A percentile compares a stretch with the other conserved stretches of the same genome.
Evolutionary conservation across 495 filamentous ascomycete species (phyloP).

Genomic region (Acidomyces sp.): DNA sequence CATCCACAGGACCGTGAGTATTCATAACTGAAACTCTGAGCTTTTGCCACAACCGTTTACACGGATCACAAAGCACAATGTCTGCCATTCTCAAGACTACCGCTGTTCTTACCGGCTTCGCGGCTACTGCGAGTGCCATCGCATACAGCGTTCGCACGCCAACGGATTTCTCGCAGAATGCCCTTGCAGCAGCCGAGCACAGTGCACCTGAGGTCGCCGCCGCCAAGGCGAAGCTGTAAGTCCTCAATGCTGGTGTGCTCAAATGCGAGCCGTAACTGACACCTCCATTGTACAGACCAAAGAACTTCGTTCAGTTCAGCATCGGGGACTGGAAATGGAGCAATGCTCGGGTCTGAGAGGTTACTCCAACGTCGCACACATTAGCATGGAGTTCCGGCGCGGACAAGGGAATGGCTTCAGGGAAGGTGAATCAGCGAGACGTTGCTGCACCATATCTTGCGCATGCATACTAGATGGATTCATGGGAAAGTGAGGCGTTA

Average conservation of each 20-base stretch:
- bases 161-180: conserved; percentile 13
- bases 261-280: not conserved
- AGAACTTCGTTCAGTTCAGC: conserved; percentile 16
- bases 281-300: conserved; percentile 5
- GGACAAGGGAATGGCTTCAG: too few relatives aligned
- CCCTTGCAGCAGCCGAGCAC: conserved; percentile 13
- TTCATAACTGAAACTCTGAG: conserved; percentile 1
- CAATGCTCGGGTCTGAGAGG: conserved; percentile 11
- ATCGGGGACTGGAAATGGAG: conserved; percentile 15
- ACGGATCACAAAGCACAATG: conserved; percentile 8
- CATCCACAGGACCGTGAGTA: not conserved
- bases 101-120: conserved; percentile 90
- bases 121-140: conserved; percentile 38
- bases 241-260: not conserved
- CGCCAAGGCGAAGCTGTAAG: conserved; percentile 18
- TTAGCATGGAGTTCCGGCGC: too few relatives aligned
- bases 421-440: too few relatives aligned
- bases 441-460: too few relatives aligned
- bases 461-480: too few relatives aligned
- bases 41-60: not conserved
- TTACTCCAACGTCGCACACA: too few relatives aligned
- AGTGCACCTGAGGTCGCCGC: conserved; percentile 4
- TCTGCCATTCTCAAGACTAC: conserved; percentile 47
- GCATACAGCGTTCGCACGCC: conserved; percentile 17
- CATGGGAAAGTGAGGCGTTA: too few relatives aligned